Percentiles rank a stretch among this genome's conserved stretches.
phyloP scores from a whole-genome alignment of 768 basidiomycete species.

The Russula abietina region DNA sequence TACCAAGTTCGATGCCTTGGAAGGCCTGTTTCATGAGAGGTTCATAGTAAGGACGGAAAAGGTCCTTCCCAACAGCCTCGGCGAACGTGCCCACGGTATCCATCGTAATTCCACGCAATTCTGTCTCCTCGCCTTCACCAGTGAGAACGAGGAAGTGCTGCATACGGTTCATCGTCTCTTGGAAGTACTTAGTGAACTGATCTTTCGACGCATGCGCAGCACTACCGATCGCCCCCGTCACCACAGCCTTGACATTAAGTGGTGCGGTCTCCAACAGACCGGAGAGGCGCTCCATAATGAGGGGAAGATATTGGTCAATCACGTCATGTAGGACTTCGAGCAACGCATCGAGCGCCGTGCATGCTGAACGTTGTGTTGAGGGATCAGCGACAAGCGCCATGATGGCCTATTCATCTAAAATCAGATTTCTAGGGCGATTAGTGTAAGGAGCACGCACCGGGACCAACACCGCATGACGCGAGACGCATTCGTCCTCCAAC shows the following conservation, averaged over 20 bases:
- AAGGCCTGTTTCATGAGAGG: conserved; percentile 95
- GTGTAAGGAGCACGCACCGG: conserved; percentile 50
- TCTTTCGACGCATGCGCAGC: conserved; percentile 94
- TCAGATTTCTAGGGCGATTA: not conserved
- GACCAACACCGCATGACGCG: conserved; percentile 76
- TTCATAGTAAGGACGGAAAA: conserved; percentile 93
- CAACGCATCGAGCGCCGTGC: conserved; percentile 92
- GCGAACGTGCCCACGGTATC: conserved; percentile 99
- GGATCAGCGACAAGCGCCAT: conserved; percentile 87
- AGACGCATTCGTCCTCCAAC: conserved; percentile 87
- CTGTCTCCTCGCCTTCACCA: conserved; percentile 86
- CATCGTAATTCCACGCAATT: conserved; percentile 95
- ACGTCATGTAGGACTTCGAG: conserved; percentile 90
- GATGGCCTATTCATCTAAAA: conserved; percentile 51
- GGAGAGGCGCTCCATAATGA: conserved; percentile 92
- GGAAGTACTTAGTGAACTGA: conserved; percentile 90
- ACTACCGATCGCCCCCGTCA: conserved; percentile 96
- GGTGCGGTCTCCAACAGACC: conserved; percentile 83
- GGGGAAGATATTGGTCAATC: conserved; percentile 84
- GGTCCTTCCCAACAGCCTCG: conserved; percentile 90
- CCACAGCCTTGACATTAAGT: conserved; percentile 84
- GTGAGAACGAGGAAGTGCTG: conserved; percentile 82
- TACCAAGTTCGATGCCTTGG: conserved; percentile 80
- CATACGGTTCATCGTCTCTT: conserved; percentile 81
- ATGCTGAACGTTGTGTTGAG: conserved; percentile 85